A percentile compares a stretch with the other conserved stretches of the same genome.
These are phyloP conservation scores for Collybia mongolica DNA, from an alignment of 768 basidiomycete species.

Conservation along the genomic window DNA sequence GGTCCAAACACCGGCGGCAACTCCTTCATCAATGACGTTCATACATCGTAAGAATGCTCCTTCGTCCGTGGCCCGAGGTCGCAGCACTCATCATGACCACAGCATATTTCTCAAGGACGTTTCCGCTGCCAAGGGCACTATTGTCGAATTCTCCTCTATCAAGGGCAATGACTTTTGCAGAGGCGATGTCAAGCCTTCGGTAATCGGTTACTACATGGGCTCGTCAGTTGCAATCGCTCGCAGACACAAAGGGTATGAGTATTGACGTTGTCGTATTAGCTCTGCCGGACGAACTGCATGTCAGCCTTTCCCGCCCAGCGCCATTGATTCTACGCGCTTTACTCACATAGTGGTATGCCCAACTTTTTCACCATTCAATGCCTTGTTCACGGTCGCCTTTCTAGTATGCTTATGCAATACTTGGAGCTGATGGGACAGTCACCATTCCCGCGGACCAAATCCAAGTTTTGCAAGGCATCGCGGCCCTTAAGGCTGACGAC, in stretches of 20 bases:
- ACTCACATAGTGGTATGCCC: constrained; percentile 1
- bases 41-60: background rate
- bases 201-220: constrained; percentile 10
- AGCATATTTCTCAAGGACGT: constrained; percentile 7
- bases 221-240: background rate
- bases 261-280: background rate
- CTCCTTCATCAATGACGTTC: background rate
- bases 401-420: background rate
- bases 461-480: background rate
- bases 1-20: background rate
- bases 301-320: background rate
- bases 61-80: background rate
- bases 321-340: background rate
- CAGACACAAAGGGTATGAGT: background rate
- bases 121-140: background rate
- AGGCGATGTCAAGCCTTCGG: constrained; percentile 5
- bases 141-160: constrained; percentile 4
- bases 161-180: constrained; percentile 3
- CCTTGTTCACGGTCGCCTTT: background rate
- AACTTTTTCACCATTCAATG: background rate
- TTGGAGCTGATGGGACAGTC: constrained; percentile 1
- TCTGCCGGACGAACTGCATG: background rate
- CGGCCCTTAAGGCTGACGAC: constrained; percentile 1
- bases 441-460: background rate
- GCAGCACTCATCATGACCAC: background rate